Evolutionary conservation across 805 yeast species (phyloP), one percentile per base, ranked within the genome.

Genomic region (Spathaspora gorwiae): DNA sequence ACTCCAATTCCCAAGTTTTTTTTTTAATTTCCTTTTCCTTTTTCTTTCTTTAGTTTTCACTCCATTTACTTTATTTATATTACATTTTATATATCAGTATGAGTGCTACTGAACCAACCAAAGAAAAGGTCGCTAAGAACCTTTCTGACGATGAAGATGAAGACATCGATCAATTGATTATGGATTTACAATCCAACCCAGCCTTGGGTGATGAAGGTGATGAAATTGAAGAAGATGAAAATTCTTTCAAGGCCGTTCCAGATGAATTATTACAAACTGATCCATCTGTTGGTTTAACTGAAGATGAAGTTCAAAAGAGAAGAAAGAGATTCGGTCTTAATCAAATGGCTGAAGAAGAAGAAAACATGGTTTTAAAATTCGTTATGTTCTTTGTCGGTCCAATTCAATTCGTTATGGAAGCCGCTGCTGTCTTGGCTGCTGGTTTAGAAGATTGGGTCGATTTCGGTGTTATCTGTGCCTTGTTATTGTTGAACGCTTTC

Each of bases 371-470:
- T 50, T 72, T 87, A 56, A 88, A 88, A 78, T 87, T 89, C 68
- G 63, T 84, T 61, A 79, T 80, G 85, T 88, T 87, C 80, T 88
- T 88, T 71, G 84, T 88, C 55, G 96, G 96, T 75, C 96, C 96
- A 57, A 88, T 88, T 68, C 96, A 89, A 76, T 88, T 89, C 83
- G 96, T 88, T 65, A 88, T 88, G 96, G 96, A 88, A 76, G 95
- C 92, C 64, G 96, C 96, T 63, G 96, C 96, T 59, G 80, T 88
- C 54, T 76, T 88, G 70, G 96, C 96, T 65, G 96, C 95, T 55
- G 96, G 96, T 83, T 79, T 88, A 61, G 88, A 88, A 76, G 97
- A 90, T 77, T 90, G 97, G 97, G 96, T 90, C 65, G 97, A 90
- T 81, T 90, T 90, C 78, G 97, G 97, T 82, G 97, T 90, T 68